Evolutionary conservation across 768 basidiomycete genomes (phyloP).

Genomic region (Trametes villosa): DNA sequence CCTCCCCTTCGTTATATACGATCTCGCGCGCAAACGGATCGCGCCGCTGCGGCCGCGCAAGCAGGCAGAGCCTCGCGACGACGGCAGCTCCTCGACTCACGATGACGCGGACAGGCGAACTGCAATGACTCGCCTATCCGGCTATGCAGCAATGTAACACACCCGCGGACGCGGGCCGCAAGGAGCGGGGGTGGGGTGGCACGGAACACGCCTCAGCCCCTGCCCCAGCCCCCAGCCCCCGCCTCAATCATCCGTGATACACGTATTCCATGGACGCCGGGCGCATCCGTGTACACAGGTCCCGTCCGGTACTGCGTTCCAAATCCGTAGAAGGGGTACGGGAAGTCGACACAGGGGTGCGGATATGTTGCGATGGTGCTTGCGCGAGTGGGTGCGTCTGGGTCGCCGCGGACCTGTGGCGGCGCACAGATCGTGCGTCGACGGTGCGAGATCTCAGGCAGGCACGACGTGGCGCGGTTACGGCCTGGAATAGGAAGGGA

Average conservation of each 20-base stretch:
- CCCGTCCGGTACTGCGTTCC: not conserved
- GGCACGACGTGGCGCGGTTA: not conserved
- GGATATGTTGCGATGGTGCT: not conserved
- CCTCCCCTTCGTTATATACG: not conserved
- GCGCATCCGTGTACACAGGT: not conserved
- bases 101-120: not conserved
- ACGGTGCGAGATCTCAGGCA: not conserved
- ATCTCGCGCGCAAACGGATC: not conserved
- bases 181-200: not conserved
- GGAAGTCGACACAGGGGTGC: not conserved
- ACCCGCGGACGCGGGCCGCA: not conserved
- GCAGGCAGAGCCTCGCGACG: not conserved
- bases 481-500: not conserved
- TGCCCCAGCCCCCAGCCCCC: too few relatives aligned
- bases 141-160: not conserved
- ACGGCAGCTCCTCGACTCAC: slow-evolving; percentile 14
- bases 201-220: not conserved
- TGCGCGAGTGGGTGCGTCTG: not conserved
- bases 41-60: not conserved
- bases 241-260: not conserved
- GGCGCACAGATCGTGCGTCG: not conserved
- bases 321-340: not conserved
- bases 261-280: slow-evolving; percentile 1
- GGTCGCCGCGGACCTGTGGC: not conserved
- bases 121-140: not conserved